These are phyloP conservation scores for Calocybe cyanea DNA, from an alignment of 768 basidiomycete species.

Conservation along the genomic window DNA sequence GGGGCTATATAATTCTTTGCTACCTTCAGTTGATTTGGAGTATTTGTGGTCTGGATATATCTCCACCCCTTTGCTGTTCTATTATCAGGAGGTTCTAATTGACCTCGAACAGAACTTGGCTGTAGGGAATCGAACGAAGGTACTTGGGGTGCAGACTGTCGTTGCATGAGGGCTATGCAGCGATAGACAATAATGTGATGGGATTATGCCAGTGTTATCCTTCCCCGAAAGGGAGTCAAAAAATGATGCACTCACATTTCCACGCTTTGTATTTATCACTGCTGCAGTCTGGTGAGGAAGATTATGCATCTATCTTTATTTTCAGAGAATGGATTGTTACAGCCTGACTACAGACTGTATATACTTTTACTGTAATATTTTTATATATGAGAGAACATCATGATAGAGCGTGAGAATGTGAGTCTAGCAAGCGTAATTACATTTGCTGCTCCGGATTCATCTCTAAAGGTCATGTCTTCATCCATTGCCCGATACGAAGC, in stretches of 20 bases:
- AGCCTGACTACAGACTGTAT: too few relatives aligned
- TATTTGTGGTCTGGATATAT: conserved; percentile 74
- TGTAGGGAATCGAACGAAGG: conserved; percentile 51
- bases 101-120: conserved; percentile 68
- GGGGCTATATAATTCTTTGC: conserved; percentile 7
- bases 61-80: conserved; percentile 57
- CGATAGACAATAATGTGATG: not conserved
- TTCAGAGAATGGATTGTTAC: too few relatives aligned
- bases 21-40: conserved; percentile 72
- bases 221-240: not conserved
- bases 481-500: conserved; percentile 72
- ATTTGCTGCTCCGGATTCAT: not conserved
- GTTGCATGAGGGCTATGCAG: conserved; percentile 13
- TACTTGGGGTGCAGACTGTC: conserved; percentile 10
- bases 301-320: too few relatives aligned
- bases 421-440: conserved; percentile 10
- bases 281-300: too few relatives aligned
- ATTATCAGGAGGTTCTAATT: conserved; percentile 65
- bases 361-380: too few relatives aligned
- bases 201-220: conserved; percentile 11
- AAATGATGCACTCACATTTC: too few relatives aligned
- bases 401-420: too few relatives aligned
- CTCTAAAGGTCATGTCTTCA: conserved; percentile 54
- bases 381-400: too few relatives aligned
- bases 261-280: too few relatives aligned